These are phyloP conservation scores for Xerocomus brunneocitrinus DNA, from an alignment of 768 basidiomycete genomes.

Conservation along the genomic window DNA sequence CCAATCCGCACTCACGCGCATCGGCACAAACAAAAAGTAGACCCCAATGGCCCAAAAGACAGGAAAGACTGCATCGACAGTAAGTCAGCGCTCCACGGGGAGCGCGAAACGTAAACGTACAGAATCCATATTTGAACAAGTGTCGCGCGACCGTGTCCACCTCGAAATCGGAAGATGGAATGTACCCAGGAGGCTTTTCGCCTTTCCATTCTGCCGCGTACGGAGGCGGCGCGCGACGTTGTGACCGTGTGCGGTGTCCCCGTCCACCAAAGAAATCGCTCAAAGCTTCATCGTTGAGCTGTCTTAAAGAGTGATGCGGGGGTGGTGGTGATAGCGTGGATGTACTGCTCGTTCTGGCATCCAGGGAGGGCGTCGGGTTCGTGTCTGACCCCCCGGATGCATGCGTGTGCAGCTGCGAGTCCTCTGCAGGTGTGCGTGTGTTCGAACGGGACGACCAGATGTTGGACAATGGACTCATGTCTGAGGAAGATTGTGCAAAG, in stretches of 20 bases:
- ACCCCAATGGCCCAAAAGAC: constrained; percentile 59
- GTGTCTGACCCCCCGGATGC: constrained; percentile 22
- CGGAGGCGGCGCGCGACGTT: constrained; percentile 33
- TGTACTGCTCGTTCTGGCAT: constrained; percentile 14
- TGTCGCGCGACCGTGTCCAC: constrained; percentile 54
- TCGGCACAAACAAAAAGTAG: constrained; percentile 50
- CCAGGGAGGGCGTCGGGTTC: constrained; percentile 11
- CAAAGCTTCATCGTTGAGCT: constrained; percentile 27
- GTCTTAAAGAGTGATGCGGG: constrained; percentile 22
- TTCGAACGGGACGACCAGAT: constrained; percentile 6
- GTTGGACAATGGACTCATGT: constrained; percentile 15
- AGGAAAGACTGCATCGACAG: constrained; percentile 45
- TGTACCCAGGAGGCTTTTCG: constrained; percentile 26
- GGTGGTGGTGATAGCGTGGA: constrained; percentile 20
- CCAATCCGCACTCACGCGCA: constrained; percentile 49
- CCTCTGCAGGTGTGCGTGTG: constrained; percentile 10
- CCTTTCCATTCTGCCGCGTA: constrained; percentile 41
- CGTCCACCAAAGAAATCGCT: constrained; percentile 32
- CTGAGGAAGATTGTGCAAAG: not conserved
- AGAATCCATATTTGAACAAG: constrained; percentile 60
- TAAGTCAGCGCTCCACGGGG: not conserved
- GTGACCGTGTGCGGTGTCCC: constrained; percentile 20
- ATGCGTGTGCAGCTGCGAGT: constrained; percentile 21
- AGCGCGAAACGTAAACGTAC: constrained; percentile 33
- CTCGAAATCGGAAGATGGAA: constrained; percentile 36